Percentiles rank a stretch among this genome's conserved stretches.
These are phyloP conservation scores for Nakazawaea ishiwadae DNA, from an alignment of 805 yeast species.

Conservation along the genomic window DNA sequence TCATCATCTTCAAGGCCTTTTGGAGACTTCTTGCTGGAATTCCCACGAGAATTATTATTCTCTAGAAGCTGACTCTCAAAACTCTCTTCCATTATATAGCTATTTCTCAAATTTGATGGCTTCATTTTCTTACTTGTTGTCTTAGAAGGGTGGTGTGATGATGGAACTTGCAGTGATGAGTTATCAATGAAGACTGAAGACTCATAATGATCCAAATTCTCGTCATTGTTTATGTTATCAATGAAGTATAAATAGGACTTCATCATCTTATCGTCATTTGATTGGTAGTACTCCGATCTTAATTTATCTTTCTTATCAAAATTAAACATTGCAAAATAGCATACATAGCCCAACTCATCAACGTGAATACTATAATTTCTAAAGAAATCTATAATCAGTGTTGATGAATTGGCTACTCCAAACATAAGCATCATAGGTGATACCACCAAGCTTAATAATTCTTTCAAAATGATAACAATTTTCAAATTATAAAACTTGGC, in stretches of 20 bases:
- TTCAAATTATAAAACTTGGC: conserved; percentile 73
- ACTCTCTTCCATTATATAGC: conserved; percentile 38
- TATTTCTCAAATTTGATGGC: conserved; percentile 22
- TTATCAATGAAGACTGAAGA: conserved; percentile 15
- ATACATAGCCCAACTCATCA: conserved; percentile 92
- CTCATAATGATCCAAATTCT: conserved; percentile 9
- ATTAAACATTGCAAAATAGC: conserved; percentile 90
- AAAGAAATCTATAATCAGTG: conserved; percentile 82
- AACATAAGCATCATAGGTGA: conserved; percentile 91
- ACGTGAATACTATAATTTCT: conserved; percentile 86
- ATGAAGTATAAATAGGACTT: conserved; percentile 84
- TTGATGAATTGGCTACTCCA: conserved; percentile 68
- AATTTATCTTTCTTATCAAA: conserved; percentile 42
- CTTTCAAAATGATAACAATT: conserved; percentile 65
- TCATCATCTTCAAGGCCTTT: conserved; percentile 28
- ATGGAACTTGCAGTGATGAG: conserved; percentile 22
- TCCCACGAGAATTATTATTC: conserved; percentile 17
- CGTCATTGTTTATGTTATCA: conserved; percentile 32
- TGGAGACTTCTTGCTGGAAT: conserved; percentile 13
- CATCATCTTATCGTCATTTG: conserved; percentile 83
- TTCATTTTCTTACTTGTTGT: conserved; percentile 16
- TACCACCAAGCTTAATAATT: conserved; percentile 72
- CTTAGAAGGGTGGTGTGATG: no score
- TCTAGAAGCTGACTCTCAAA: conserved; percentile 32
- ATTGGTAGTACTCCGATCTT: conserved; percentile 36